phyloP scores from a whole-genome alignment of 768 basidiomycete species.

The Tylopilus cervinicoccineus region DNA sequence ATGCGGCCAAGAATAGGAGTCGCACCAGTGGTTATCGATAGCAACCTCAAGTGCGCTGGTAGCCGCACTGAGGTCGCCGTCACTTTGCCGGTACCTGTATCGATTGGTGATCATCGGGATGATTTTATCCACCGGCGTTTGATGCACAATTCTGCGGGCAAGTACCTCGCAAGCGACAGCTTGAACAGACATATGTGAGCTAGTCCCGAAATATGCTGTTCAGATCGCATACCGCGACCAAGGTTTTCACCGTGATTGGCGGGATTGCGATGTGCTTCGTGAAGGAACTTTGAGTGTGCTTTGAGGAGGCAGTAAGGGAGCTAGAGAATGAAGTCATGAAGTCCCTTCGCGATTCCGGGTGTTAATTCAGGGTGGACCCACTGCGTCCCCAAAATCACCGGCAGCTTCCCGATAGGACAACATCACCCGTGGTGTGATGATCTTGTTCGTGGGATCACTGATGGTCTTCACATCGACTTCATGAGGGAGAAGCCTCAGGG shows the following conservation, averaged over 20 bases:
- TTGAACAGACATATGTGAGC: slow-evolving; percentile 25
- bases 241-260: slow-evolving; percentile 86
- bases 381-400: slow-evolving; percentile 85
- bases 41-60: slow-evolving; percentile 82
- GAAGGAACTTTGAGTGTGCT: slow-evolving; percentile 75
- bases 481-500: slow-evolving; percentile 70
- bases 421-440: slow-evolving; percentile 81
- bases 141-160: slow-evolving; percentile 76
- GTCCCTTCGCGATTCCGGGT: not conserved
- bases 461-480: slow-evolving; percentile 68
- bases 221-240: slow-evolving; percentile 56
- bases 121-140: slow-evolving; percentile 57
- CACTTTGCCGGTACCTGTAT: slow-evolving; percentile 63
- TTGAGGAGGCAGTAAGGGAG: slow-evolving; percentile 79
- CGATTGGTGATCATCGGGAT: slow-evolving; percentile 74
- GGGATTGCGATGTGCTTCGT: slow-evolving; percentile 75
- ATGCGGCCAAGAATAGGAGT: not conserved
- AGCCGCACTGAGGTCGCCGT: slow-evolving; percentile 73
- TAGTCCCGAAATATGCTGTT: not conserved
- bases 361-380: slow-evolving; percentile 33
- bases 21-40: slow-evolving; percentile 87
- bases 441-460: slow-evolving; percentile 72
- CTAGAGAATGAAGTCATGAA: slow-evolving; percentile 35
- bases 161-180: slow-evolving; percentile 83
- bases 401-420: slow-evolving; percentile 73